Evolutionary conservation across 129 eudicot genomes (phyloP).

Genomic region (Helianthus tuberosus): DNA sequence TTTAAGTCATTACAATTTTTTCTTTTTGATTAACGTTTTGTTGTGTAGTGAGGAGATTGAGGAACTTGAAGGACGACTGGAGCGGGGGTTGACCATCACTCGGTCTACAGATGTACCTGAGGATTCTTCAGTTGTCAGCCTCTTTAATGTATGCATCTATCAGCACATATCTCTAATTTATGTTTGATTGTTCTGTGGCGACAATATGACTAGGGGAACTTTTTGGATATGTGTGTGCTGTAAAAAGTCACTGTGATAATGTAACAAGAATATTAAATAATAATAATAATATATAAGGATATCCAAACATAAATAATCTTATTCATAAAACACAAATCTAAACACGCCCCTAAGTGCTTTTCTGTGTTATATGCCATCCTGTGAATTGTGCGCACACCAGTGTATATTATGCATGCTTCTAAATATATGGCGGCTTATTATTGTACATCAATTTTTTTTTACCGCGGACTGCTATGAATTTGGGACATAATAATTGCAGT

Average conservation of each 20-base stretch:
- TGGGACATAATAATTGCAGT: constrained; percentile 47
- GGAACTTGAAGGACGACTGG: constrained; percentile 80
- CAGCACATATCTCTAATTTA: constrained; percentile 19
- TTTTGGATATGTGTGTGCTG: neutral
- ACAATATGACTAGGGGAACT: neutral
- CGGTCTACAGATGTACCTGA: constrained; percentile 55
- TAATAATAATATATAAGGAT: too few relatives aligned
- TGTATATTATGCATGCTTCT: too few relatives aligned
- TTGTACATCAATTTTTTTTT: constrained; percentile 12
- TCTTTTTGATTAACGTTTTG: neutral
- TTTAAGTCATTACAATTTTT: neutral
- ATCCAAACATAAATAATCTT: too few relatives aligned
- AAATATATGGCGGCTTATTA: neutral
- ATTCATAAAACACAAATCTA: too few relatives aligned
- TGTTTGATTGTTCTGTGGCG: constrained; percentile 7
- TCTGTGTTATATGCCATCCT: too few relatives aligned
- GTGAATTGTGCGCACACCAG: too few relatives aligned
- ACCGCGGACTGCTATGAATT: constrained; percentile 57
- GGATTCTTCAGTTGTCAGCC: constrained; percentile 62
- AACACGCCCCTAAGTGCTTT: too few relatives aligned
- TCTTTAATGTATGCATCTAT: constrained; percentile 59
- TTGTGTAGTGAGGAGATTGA: constrained; percentile 60
- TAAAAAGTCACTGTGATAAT: too few relatives aligned
- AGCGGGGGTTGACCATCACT: constrained; percentile 51
- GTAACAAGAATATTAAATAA: too few relatives aligned